Evolutionary conservation across 2,329 filamentous ascomycete species (phyloP), one percentile per base, ranked within the genome.

Genomic region (Scedosporium dehoogii): DNA sequence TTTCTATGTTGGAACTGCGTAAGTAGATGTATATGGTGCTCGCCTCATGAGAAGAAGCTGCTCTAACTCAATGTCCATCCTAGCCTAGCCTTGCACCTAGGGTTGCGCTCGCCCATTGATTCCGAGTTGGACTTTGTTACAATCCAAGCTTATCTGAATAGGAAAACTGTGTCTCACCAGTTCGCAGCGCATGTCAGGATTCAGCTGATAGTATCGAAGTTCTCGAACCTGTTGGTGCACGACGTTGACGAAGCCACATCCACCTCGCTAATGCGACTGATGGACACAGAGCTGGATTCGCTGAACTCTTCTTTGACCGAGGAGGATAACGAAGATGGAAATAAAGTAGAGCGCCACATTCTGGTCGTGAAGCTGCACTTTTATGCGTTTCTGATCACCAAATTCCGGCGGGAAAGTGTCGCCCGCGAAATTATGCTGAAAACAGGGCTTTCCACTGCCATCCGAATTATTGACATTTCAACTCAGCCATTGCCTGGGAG

Each of bases 11-110:
- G 68, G 68, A 62, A 68, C 67, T 57, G 66, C 68, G 70, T 71
- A 66, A 62, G 70, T 64, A 48, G 14, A 4, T 14, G 25, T 7
- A n/a, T 14, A 12, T 33, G 23, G 12, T 29, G 56, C 14, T 12
- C 7, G 18, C 7, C 23, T 25, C 3, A n/a, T 18, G 10, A 4
- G 33, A 38, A 38, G 33, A 10, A 14, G 10, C 33, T 12, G 1
- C 33, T 38, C 33, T 38, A 38, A 38, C 33, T 27, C 60, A 9
- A 62, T 3, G 12, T 21, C 64, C 6, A 6, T 12, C 56, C 25
- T 48, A 72, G 70, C 51, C 65, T 71, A 53, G 67, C 67, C 58
- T 69, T 72, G 68, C 70, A 72, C 61, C 65, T 70, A 21, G 70
- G 70, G 16, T 64, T 72, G 2, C 68, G 69, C 0, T 64, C 67